phyloP scores from a whole-genome alignment of 208 protist species.

The Wallacemonas collosoma region DNA sequence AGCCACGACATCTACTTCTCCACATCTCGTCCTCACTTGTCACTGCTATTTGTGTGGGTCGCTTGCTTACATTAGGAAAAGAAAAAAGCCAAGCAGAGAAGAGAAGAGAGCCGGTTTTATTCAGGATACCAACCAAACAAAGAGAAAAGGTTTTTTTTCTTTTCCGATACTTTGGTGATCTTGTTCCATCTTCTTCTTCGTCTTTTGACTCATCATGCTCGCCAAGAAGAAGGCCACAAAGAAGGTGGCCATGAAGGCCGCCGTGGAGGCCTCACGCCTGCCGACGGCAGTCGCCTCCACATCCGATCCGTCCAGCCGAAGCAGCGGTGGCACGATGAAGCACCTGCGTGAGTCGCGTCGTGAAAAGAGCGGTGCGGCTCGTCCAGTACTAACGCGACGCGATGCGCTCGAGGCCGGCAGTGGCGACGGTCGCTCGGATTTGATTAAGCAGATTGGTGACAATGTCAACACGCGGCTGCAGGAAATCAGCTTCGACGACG shows the following conservation, averaged over 20 bases:
- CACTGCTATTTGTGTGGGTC: background rate
- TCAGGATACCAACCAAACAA: background rate
- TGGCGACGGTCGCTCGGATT: conserved; percentile 29
- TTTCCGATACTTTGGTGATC: too few relatives aligned
- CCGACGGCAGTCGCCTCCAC: background rate
- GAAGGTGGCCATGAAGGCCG: conserved; percentile 37
- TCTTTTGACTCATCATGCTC: conserved; percentile 36
- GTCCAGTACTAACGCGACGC: conserved; percentile 20
- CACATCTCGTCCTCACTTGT: background rate
- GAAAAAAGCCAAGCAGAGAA: background rate
- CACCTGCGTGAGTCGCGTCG: background rate
- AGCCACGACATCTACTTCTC: too few relatives aligned
- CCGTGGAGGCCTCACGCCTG: conserved; percentile 16
- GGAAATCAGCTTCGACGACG: conserved; percentile 72
- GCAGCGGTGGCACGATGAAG: too few relatives aligned
- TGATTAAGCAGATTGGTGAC: conserved; percentile 74
- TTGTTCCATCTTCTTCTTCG: too few relatives aligned
- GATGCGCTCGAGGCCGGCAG: conserved; percentile 28
- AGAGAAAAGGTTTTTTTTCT: background rate
- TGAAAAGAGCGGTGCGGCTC: background rate
- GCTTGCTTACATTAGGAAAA: background rate
- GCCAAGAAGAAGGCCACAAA: conserved; percentile 66
- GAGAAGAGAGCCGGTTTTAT: background rate
- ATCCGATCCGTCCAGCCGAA: background rate
- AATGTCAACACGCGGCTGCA: conserved; percentile 85